A percentile compares a stretch with the other conserved stretches of the same genome.
Evolutionary conservation across 345 rosid species (phyloP).

Genomic region (Moricandia moricandioides): DNA sequence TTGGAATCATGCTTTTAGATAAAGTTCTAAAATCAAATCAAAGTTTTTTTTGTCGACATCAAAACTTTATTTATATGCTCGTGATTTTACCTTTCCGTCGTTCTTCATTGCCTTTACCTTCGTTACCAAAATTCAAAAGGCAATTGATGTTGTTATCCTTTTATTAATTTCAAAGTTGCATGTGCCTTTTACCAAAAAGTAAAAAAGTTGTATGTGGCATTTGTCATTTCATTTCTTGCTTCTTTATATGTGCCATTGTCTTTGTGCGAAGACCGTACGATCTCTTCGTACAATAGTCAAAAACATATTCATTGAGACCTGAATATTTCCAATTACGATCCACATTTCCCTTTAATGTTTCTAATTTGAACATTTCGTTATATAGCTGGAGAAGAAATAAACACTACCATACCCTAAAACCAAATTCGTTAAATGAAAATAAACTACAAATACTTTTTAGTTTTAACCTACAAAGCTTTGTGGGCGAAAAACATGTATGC

Average conservation of each 20-base stretch:
- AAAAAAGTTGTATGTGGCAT: conserved; percentile 5
- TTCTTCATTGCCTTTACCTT: conserved; percentile 23
- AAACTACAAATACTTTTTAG: background rate
- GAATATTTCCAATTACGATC: background rate
- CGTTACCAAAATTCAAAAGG: conserved; percentile 29
- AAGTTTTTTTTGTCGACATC: background rate
- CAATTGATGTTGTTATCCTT: conserved; percentile 22
- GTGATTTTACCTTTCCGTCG: conserved; percentile 36
- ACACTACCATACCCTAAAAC: background rate
- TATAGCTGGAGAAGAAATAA: background rate
- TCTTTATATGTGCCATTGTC: conserved; percentile 12
- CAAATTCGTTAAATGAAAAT: background rate
- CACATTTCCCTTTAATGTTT: background rate
- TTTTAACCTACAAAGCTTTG: background rate
- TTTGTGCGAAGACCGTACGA: conserved; percentile 29
- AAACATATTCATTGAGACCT: conserved; percentile 29
- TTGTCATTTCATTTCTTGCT: conserved; percentile 17
- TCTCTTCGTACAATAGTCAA: conserved; percentile 25
- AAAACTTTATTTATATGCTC: conserved; percentile 29
- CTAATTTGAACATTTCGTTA: conserved; percentile 11
- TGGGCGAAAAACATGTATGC: background rate
- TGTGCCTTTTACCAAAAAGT: conserved; percentile 7
- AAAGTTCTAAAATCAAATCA: conserved; percentile 30
- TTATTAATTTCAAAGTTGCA: conserved; percentile 12
- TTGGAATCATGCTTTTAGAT: conserved; percentile 26